These are phyloP conservation scores for Aspergillus pseudonomiae DNA, from an alignment of 2,329 filamentous ascomycete species.

Conservation along the genomic window DNA sequence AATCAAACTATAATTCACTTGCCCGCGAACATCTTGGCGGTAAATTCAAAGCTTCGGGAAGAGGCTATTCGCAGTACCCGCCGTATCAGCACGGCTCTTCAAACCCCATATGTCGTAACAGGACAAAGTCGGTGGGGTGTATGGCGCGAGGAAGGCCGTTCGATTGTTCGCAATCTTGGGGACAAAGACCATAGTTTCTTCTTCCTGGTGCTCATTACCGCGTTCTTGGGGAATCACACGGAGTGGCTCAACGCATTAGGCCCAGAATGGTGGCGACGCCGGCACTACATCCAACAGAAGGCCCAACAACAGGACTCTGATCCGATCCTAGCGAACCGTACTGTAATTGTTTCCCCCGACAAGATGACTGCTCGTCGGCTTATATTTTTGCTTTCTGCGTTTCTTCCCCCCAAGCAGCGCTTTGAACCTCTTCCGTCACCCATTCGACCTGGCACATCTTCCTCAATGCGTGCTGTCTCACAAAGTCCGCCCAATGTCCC, in stretches of 20 bases:
- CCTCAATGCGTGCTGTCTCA: constrained; percentile 54
- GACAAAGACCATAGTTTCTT: constrained; percentile 62
- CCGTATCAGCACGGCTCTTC: constrained; percentile 57
- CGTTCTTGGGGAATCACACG: constrained; percentile 62
- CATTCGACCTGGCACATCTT: constrained; percentile 43
- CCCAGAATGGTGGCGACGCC: constrained; percentile 57
- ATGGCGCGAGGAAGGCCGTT: constrained; percentile 63
- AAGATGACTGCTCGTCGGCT: constrained; percentile 62
- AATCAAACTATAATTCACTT: constrained; percentile 55
- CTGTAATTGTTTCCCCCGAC: constrained; percentile 60
- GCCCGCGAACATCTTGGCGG: constrained; percentile 51
- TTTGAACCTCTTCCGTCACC: constrained; percentile 43
- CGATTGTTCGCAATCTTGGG: constrained; percentile 58
- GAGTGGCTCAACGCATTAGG: constrained; percentile 61
- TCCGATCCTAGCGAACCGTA: constrained; percentile 54
- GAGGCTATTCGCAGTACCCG: constrained; percentile 52
- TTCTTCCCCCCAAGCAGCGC: constrained; percentile 55
- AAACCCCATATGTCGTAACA: constrained; percentile 59
- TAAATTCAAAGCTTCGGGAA: constrained; percentile 49
- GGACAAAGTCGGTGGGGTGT: constrained; percentile 63
- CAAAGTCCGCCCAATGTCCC: constrained; percentile 57
- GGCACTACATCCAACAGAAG: constrained; percentile 55
- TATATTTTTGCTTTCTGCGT: constrained; percentile 61
- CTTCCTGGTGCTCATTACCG: constrained; percentile 61
- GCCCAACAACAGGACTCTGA: constrained; percentile 50